Evolutionary conservation across 176 grass and related monocot genomes (phyloP).

Genomic region (Pharus latifolius): DNA sequence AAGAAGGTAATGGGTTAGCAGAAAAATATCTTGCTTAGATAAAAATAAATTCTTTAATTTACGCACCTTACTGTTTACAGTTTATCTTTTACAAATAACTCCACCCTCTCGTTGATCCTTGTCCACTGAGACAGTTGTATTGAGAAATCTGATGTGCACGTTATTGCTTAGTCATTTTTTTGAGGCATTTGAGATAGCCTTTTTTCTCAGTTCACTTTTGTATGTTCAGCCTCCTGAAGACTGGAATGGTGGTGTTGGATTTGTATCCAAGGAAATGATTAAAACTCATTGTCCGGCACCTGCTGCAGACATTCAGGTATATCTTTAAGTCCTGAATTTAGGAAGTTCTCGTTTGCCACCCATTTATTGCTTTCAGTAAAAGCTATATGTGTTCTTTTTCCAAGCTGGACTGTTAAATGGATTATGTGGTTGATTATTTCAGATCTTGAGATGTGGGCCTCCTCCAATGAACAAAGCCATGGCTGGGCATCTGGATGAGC

Average conservation of each 20-base stretch:
- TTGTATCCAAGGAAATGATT: constrained; percentile 90
- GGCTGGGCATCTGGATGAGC: constrained; percentile 66
- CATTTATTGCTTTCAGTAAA: not conserved
- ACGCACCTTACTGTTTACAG: not conserved
- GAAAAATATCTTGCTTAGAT: not conserved
- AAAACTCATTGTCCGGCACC: constrained; percentile 64
- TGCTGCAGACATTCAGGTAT: constrained; percentile 74
- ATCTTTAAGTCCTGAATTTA: not conserved
- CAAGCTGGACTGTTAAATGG: not conserved
- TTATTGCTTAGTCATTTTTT: not conserved
- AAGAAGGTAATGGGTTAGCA: not conserved
- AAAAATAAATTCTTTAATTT: not conserved
- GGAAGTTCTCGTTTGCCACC: not conserved
- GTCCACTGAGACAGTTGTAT: not conserved
- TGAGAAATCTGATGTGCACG: not conserved
- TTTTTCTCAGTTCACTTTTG: constrained; percentile 6
- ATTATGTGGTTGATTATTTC: not conserved
- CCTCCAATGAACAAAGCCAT: constrained; percentile 99
- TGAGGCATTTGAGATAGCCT: not conserved
- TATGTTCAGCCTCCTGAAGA: constrained; percentile 63
- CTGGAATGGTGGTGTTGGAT: constrained; percentile 89
- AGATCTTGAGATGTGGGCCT: constrained; percentile 91
- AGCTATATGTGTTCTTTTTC: not conserved
- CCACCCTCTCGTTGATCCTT: not conserved
- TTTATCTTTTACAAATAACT: not conserved